phyloP scores from a whole-genome alignment of 1,139 yeast species.

The Scheffersomyces segobiensis region DNA sequence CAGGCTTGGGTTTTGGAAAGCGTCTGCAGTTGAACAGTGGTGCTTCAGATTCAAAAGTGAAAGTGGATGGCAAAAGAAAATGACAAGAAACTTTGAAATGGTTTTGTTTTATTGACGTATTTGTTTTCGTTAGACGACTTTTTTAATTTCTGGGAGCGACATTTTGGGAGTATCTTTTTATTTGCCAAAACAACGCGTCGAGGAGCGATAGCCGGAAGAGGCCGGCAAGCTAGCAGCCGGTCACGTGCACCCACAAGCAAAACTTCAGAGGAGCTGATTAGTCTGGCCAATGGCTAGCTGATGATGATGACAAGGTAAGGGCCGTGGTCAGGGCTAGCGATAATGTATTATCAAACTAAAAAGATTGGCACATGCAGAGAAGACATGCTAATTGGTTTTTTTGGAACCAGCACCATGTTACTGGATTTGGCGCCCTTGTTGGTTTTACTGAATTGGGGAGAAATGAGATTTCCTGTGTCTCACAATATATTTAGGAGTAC shows the following conservation, averaged over 20 bases:
- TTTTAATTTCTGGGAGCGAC: background rate
- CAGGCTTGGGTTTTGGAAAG: background rate
- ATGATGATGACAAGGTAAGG: background rate
- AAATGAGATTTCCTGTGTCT: background rate
- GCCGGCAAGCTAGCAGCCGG: background rate
- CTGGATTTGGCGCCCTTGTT: background rate
- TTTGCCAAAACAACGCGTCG: background rate
- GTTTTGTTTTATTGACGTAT: too few relatives aligned
- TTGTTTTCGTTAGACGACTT: background rate
- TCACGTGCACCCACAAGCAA: background rate
- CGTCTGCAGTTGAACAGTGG: background rate
- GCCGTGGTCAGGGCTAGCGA: background rate
- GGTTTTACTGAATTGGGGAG: background rate
- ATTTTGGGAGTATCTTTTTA: background rate
- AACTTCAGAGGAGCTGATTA: background rate
- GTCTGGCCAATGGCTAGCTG: background rate
- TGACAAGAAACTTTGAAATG: background rate
- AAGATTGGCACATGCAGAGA: background rate
- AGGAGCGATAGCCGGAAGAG: background rate
- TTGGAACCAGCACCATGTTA: background rate
- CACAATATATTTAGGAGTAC: too few relatives aligned
- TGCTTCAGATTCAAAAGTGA: background rate
- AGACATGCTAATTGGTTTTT: background rate
- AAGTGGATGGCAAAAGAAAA: background rate
- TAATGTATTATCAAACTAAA: background rate